Evolutionary conservation across 371 early-diverging fungal species (phyloP).

Genomic region (Zancudomyces culisetae): DNA sequence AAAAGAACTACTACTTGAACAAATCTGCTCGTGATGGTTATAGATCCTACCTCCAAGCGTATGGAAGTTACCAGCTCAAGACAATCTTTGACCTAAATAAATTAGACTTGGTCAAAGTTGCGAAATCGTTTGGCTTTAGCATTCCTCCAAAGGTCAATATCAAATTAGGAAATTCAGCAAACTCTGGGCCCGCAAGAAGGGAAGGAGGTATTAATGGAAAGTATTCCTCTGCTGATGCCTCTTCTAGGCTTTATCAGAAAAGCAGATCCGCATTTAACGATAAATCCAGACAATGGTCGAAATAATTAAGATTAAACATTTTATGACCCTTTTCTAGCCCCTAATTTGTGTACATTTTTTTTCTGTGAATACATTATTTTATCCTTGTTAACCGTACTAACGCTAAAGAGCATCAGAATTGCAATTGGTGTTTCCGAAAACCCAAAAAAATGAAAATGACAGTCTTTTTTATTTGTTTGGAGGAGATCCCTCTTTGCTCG

Average conservation of each 20-base stretch:
- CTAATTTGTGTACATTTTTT: no score
- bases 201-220: not conserved
- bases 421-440: no score
- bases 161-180: conserved; percentile 35
- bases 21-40: conserved; percentile 95
- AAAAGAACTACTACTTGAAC: conserved; percentile 97
- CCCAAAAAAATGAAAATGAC: no score
- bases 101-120: conserved; percentile 83
- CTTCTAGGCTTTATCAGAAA: not conserved
- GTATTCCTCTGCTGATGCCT: not conserved
- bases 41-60: conserved; percentile 91
- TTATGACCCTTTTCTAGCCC: not conserved
- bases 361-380: no score
- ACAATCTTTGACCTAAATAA: conserved; percentile 82
- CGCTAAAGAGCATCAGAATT: no score
- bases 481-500: no score
- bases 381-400: no score
- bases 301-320: not conserved
- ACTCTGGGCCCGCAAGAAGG: not conserved
- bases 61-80: conserved; percentile 89
- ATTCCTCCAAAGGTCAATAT: conserved; percentile 93
- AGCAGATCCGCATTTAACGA: not conserved
- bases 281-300: conserved; percentile 1
- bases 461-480: no score
- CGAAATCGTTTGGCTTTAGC: conserved; percentile 87